Evolutionary conservation across 1,139 yeast species (phyloP).

Genomic region (Suhomyces atakaporum): DNA sequence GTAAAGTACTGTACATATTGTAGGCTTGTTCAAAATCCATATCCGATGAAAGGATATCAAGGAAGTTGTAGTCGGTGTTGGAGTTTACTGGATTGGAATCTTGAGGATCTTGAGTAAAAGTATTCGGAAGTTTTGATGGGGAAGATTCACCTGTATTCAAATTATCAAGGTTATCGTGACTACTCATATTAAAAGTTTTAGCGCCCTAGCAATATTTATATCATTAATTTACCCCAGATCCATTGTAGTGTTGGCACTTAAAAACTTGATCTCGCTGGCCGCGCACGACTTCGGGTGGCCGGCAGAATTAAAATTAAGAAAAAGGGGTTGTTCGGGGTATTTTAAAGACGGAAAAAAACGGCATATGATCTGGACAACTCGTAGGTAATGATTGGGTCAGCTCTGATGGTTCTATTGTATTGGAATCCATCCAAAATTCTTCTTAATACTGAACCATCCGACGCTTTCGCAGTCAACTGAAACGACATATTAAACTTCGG

Average conservation of each 20-base stretch:
- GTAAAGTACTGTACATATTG: constrained; percentile 41
- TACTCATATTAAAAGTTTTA: constrained; percentile 9
- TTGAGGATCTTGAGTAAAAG: too few relatives aligned
- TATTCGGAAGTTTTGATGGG: not conserved
- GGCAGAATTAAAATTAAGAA: too few relatives aligned
- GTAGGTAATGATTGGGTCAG: too few relatives aligned
- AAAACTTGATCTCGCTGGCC: constrained; percentile 10
- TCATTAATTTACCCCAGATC: constrained; percentile 12
- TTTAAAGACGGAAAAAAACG: too few relatives aligned
- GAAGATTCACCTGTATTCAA: not conserved
- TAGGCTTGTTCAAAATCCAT: constrained; percentile 54
- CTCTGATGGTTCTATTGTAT: too few relatives aligned
- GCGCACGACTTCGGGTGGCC: constrained; percentile 12
- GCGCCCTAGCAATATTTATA: constrained; percentile 12
- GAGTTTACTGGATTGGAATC: too few relatives aligned
- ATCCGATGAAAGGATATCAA: constrained; percentile 28
- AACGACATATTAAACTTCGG: too few relatives aligned
- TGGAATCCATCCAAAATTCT: too few relatives aligned
- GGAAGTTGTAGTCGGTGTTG: constrained; percentile 10
- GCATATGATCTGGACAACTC: too few relatives aligned
- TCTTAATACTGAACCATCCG: too few relatives aligned
- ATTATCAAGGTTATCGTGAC: constrained; percentile 3
- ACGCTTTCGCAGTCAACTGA: not conserved
- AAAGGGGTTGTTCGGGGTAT: too few relatives aligned
- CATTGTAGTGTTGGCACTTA: constrained; percentile 4